Conservation (phyloP, 306 rosid species). For the Quillaja saponaria region DNA sequence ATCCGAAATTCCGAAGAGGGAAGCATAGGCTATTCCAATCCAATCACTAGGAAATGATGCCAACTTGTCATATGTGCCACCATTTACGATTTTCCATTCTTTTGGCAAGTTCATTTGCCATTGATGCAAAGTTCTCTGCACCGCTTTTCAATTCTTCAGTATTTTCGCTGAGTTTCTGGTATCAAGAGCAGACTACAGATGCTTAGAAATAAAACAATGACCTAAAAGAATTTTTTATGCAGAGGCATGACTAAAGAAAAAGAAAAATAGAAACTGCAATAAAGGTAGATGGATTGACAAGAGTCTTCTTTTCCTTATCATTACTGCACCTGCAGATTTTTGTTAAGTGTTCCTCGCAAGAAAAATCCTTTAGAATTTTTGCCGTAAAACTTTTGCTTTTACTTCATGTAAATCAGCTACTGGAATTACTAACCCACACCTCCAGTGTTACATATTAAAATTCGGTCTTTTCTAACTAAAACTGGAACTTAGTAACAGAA, state of each 20-base stretch:
- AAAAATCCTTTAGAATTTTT: too few relatives aligned
- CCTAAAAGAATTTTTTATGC: too few relatives aligned
- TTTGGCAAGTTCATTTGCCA: conserved; percentile 76
- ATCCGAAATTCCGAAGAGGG: background rate
- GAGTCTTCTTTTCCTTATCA: background rate
- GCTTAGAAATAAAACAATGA: conserved; percentile 21
- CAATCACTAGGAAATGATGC: conserved; percentile 23
- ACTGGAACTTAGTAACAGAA: too few relatives aligned
- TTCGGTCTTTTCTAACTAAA: too few relatives aligned
- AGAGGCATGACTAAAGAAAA: too few relatives aligned
- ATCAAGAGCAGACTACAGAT: conserved; percentile 23
- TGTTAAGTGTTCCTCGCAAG: too few relatives aligned
- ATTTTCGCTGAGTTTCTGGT: conserved; percentile 57
- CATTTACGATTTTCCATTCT: conserved; percentile 89
- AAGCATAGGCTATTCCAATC: background rate
- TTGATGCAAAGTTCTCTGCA: conserved; percentile 76
- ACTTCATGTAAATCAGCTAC: too few relatives aligned
- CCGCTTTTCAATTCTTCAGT: conserved; percentile 73
- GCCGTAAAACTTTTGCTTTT: too few relatives aligned
- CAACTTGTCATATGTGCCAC: conserved; percentile 70
- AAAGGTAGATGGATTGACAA: background rate
- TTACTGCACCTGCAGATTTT: too few relatives aligned
- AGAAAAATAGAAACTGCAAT: background rate
- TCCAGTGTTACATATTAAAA: too few relatives aligned
- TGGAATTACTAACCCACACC: too few relatives aligned